Conservation (phyloP, 768 basidiomycete genomes). For the Mycena leptocephala region DNA sequence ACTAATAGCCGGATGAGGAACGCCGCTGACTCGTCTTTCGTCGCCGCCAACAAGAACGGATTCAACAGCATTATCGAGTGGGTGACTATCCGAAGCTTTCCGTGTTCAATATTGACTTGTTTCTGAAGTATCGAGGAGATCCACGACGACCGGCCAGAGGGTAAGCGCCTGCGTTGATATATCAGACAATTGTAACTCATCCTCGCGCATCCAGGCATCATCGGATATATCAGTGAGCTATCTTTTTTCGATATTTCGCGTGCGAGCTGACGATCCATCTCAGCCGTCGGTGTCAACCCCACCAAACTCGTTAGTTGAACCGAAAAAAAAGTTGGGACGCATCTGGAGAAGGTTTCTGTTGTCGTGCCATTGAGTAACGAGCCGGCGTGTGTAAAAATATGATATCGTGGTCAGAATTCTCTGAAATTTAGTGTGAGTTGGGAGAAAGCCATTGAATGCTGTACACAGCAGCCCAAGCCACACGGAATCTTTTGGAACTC, state of each 20-base stretch:
- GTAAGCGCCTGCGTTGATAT: not conserved
- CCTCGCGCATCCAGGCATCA: conserved; percentile 12
- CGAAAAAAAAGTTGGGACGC: not conserved
- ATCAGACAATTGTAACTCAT: not conserved
- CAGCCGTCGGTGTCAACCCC: conserved; percentile 28
- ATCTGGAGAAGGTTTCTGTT: not conserved
- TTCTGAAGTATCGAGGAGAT: conserved; percentile 37
- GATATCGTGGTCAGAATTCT: not conserved
- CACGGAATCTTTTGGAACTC: no score
- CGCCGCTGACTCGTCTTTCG: conserved; percentile 49
- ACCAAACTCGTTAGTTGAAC: conserved; percentile 5
- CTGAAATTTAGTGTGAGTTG: not conserved
- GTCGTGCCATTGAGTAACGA: no score
- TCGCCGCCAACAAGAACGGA: conserved; percentile 42
- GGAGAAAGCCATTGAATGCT: no score
- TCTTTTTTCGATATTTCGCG: not conserved
- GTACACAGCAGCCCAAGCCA: no score
- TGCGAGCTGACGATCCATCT: not conserved
- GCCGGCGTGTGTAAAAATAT: not conserved
- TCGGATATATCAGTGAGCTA: conserved; percentile 25
- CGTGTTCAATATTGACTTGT: not conserved
- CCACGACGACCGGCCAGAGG: conserved; percentile 50
- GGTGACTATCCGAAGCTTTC: not conserved
- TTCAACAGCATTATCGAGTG: conserved; percentile 45
- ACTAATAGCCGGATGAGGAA: conserved; percentile 46